Base-by-base conservation (phyloP, 805 yeast genomes). In the Jamesozyma spencerorum region DNA sequence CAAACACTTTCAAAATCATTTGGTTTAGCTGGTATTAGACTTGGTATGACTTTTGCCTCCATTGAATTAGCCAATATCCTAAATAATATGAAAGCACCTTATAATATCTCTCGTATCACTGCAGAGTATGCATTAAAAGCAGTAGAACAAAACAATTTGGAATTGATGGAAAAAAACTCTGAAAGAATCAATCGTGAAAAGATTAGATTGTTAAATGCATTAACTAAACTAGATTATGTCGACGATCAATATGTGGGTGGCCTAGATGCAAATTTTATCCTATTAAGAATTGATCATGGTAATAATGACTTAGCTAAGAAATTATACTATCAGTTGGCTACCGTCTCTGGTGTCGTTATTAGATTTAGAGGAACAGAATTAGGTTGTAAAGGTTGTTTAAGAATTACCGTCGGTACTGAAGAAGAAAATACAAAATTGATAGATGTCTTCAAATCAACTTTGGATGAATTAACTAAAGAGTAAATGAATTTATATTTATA, bases 1-100 rank as follows among this genome's bases (percentile, higher is more conserved):
- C 98, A 92, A 63, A 92, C 98, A 0, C 63, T 92, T 31, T 87
- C 97, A 15, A 92, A 92, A 58, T 81, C 97, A 0, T 92, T 92
- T 64, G 98, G 98, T 15, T 73, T 92, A 40, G 98, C 98, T 3
- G 97, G 97, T 34, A 81, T 88, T 37, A 74, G 98, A 52, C 62
- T 90, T 33, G 98, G 98, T 19, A 68, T 87, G 45, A 79, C 95
- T 1, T 90, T 60, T 54, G 71, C 88, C 3, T 66, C 72, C 14
- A 64, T 68, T 12, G 74, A 72, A 45, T 65, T 92, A 36, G 74
- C 95, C 0, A 52, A 61, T 4, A 73, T 84, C 37, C 65, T 92
- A 52, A 92, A 92, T 60, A 76, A 94, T 18, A 81, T 90, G 82
- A 92, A 92, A 59, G 95, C 94, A 29, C 98, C 98, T 2, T 92